Evolutionary conservation across 192 early-diverging fungal species (phyloP).

Genomic region (Gorgonomyces haynaldii): DNA sequence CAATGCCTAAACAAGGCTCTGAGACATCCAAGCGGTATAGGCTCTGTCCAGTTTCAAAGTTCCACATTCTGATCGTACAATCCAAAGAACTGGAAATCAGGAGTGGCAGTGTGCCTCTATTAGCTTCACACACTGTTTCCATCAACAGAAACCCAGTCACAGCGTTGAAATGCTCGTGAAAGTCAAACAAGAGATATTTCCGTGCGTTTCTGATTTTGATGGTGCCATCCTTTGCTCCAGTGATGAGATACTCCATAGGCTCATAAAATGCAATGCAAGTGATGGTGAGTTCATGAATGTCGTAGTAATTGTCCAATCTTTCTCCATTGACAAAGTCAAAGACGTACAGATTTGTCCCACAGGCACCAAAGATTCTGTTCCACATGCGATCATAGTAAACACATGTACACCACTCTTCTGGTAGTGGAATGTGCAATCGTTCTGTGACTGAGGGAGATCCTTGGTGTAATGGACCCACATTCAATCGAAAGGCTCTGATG

Average conservation of each 20-base stretch:
- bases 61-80: slow-evolving; percentile 33
- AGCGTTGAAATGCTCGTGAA: slow-evolving; percentile 25
- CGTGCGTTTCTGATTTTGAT: slow-evolving; percentile 31
- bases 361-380: slow-evolving; percentile 17
- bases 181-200: slow-evolving; percentile 25
- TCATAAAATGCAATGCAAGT: slow-evolving; percentile 27
- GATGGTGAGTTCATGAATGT: slow-evolving; percentile 29
- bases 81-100: slow-evolving; percentile 30
- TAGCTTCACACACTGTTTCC: slow-evolving; percentile 21
- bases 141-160: slow-evolving; percentile 25
- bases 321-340: slow-evolving; percentile 22
- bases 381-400: slow-evolving; percentile 17
- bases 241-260: slow-evolving; percentile 31
- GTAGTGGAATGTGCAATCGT: slow-evolving; percentile 3
- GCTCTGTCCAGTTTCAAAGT: slow-evolving; percentile 27
- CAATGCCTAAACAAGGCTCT: slow-evolving; percentile 17
- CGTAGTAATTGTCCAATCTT: slow-evolving; percentile 12
- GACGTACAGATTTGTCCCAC: slow-evolving; percentile 21
- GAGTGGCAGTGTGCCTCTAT: slow-evolving; percentile 16
- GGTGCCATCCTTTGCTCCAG: slow-evolving; percentile 25
- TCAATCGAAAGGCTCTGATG: background rate
- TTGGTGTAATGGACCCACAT: background rate
- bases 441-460: background rate
- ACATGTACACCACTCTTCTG: slow-evolving; percentile 25
- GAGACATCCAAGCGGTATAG: slow-evolving; percentile 21